Evolutionary conservation across 352 stramenopile genomes (phyloP), one percentile per base, ranked within the genome.

Genomic region (Globisporangium radiosum): DNA sequence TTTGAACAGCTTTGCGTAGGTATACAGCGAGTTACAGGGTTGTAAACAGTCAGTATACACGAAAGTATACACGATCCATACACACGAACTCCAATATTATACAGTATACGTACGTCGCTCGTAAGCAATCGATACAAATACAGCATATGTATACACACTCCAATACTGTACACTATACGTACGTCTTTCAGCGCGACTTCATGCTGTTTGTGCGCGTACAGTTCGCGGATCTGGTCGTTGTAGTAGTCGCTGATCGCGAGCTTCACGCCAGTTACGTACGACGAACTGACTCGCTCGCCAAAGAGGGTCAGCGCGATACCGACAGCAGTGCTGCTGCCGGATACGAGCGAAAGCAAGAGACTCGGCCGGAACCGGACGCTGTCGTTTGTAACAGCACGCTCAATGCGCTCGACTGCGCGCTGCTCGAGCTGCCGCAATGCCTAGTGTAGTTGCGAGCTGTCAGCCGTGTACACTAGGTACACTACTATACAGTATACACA

Each of bases 151-250:
- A 25, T 25, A 67, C 14, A 49, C 15, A 54, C n/a, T 60, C 5
- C 9, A 53, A 64, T 33, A 19, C 5, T 58, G 19, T 4, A 50
- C 0, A 9, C 17, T 17, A 39, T 40, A 5, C 65, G 3, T 25
- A 86, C 80, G 64, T 94, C 85, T 65, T 94, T 94, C 4, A 92
- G 68, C 58, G 76, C 67, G 4, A 59, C 62, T 63, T 87, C 68
- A 0, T 88, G 63, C 0, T 70, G 75, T 40, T 85, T 81, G 5
- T 63, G 64, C 33, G 78, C 80, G 62, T 93, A 89, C n/a, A 94
- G 81, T 57, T 94, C 85, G 15, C 85, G 82, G 52, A 94, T 92
- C 59, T 94, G 85, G 65, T 94, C 85, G 68, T 94, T 94, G 70
- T 92, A 94, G 69, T 91, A 92, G 57, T 94, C 85, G 40, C 77